phyloP scores from a whole-genome alignment of 2,329 filamentous ascomycete genomes.

The Microdochium trichocladiopsis region DNA sequence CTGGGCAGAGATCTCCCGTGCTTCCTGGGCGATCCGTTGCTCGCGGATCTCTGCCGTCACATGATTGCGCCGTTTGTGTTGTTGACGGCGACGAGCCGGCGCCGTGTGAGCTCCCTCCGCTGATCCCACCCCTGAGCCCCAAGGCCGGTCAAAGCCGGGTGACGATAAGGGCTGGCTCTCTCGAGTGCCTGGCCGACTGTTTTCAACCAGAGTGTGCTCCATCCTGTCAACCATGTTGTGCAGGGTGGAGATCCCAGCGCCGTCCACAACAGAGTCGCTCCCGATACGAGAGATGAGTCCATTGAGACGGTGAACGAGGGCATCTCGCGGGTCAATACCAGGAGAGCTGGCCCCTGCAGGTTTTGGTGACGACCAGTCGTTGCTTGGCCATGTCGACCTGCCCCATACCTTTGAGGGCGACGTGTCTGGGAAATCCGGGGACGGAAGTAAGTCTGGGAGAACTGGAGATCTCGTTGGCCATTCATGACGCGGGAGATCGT shows the following conservation, averaged over 20 bases:
- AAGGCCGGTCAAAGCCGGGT: background rate
- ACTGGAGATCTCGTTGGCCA: background rate
- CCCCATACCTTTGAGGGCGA: background rate
- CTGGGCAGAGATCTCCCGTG: conserved; percentile 40
- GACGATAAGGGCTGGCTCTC: background rate
- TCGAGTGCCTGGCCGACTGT: background rate
- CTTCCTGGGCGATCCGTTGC: conserved; percentile 25
- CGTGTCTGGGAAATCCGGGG: background rate
- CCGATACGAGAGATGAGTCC: background rate
- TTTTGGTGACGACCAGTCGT: background rate
- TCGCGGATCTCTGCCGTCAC: conserved; percentile 15
- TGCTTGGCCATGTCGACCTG: background rate
- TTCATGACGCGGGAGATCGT: background rate
- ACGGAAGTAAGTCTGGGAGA: background rate
- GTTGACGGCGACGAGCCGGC: background rate
- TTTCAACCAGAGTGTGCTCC: background rate
- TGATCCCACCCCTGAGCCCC: background rate
- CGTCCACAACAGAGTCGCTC: background rate
- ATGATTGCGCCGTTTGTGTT: conserved; percentile 3
- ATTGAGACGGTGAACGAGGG: background rate
- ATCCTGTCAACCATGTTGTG: background rate
- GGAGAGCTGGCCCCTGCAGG: background rate
- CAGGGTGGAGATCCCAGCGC: background rate
- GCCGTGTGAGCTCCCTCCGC: background rate
- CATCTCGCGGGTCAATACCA: background rate